Conservation (phyloP, 108 stramenopile species). For the Cylindrotheca fusiformis region DNA sequence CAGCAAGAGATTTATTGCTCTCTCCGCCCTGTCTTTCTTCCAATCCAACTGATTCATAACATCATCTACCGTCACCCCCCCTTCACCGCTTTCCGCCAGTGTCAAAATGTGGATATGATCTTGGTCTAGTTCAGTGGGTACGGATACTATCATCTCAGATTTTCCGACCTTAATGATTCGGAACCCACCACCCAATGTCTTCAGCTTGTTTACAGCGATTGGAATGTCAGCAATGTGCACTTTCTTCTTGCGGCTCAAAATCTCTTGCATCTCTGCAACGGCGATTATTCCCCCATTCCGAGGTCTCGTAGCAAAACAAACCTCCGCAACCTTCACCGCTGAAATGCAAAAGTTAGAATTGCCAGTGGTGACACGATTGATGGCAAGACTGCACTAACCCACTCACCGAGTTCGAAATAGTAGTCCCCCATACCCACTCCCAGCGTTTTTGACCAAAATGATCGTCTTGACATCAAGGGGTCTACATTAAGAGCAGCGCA, state of each 20-base stretch:
- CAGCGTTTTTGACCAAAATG: conserved; percentile 65
- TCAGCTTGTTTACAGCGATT: conserved; percentile 75
- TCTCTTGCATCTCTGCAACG: conserved; percentile 66
- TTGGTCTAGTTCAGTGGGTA: conserved; percentile 80
- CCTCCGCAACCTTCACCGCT: conserved; percentile 95
- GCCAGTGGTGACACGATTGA: no score
- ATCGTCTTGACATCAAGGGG: conserved; percentile 67
- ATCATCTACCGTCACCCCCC: conserved; percentile 54
- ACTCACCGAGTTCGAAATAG: conserved; percentile 99
- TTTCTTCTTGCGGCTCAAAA: conserved; percentile 42
- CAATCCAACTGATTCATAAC: conserved; percentile 49
- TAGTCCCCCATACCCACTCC: conserved; percentile 84
- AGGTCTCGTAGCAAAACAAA: conserved; percentile 84
- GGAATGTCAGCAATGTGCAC: conserved; percentile 71
- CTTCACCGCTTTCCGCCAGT: conserved; percentile 49
- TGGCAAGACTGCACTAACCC: no score
- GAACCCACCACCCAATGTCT: conserved; percentile 81
- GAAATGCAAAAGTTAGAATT: no score
- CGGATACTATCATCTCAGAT: conserved; percentile 74
- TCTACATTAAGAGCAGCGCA: conserved; percentile 89
- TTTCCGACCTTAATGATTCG: conserved; percentile 69
- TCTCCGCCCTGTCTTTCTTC: conserved; percentile 64
- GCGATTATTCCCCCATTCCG: conserved; percentile 96
- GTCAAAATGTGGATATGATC: conserved; percentile 85
- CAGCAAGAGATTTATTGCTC: conserved; percentile 69